Conservation (phyloP, 164 flowering plant species). For the Aristolochia contorta region DNA sequence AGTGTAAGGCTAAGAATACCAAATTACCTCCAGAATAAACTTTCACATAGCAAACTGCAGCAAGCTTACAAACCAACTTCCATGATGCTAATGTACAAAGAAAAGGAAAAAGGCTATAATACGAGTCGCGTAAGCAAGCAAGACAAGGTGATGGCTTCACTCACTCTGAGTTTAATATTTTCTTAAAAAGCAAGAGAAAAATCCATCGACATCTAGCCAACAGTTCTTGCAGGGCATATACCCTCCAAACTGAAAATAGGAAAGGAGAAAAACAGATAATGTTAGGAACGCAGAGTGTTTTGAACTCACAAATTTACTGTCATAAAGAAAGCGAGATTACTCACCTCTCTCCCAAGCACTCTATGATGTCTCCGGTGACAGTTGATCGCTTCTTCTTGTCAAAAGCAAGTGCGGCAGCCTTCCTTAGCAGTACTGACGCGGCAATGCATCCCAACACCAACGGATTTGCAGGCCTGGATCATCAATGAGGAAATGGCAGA, state of each 20-base stretch:
- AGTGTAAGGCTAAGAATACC: too few relatives aligned
- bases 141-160: too few relatives aligned
- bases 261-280: neutral
- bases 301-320: neutral
- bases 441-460: conserved; percentile 81
- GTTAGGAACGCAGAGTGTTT: neutral
- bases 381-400: conserved; percentile 67
- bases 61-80: too few relatives aligned
- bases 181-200: too few relatives aligned
- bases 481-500: neutral
- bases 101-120: too few relatives aligned
- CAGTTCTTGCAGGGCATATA: conserved; percentile 32
- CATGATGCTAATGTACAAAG: too few relatives aligned
- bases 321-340: neutral
- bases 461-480: conserved; percentile 39
- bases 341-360: conserved; percentile 76
- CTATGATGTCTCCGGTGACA: conserved; percentile 81
- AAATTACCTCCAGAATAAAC: too few relatives aligned
- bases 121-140: too few relatives aligned
- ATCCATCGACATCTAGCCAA: too few relatives aligned
- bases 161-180: too few relatives aligned
- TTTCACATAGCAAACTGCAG: too few relatives aligned
- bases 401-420: conserved; percentile 84
- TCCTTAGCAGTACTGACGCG: conserved; percentile 70
- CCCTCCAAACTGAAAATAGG: conserved; percentile 72